Percentiles rank a stretch among this genome's conserved stretches.
These are phyloP conservation scores for Yarrowia sp. DNA, from an alignment of 805 yeast species.

Conservation along the genomic window DNA sequence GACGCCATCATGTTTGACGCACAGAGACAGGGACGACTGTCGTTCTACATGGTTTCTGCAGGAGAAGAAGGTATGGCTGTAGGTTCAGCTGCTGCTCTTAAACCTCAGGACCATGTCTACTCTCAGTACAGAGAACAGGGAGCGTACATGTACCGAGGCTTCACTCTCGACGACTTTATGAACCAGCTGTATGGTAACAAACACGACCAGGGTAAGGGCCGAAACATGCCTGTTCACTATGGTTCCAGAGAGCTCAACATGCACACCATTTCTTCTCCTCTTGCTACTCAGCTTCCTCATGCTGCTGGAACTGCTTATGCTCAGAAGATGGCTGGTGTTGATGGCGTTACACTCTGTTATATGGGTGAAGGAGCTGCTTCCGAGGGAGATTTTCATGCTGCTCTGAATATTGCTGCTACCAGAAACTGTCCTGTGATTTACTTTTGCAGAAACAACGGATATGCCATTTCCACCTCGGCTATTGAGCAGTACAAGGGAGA, in stretches of 20 bases:
- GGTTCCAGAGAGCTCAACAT: slow-evolving; percentile 35
- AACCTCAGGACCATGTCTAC: slow-evolving; percentile 36
- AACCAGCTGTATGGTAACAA: slow-evolving; percentile 38
- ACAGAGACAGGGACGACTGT: slow-evolving; percentile 40
- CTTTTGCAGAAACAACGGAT: slow-evolving; percentile 41
- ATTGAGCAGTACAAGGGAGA: slow-evolving; percentile 41
- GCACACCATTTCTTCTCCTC: slow-evolving; percentile 40
- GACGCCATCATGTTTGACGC: slow-evolving; percentile 41
- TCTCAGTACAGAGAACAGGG: slow-evolving; percentile 41
- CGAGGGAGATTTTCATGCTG: slow-evolving; percentile 42
- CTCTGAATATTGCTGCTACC: slow-evolving; percentile 41
- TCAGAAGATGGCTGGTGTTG: slow-evolving; percentile 36
- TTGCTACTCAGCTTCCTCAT: slow-evolving; percentile 41
- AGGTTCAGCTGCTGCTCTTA: slow-evolving; percentile 39
- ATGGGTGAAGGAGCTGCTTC: slow-evolving; percentile 43
- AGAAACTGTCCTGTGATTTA: slow-evolving; percentile 39
- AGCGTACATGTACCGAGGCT: slow-evolving; percentile 37
- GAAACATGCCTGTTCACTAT: slow-evolving; percentile 41
- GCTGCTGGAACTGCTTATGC: slow-evolving; percentile 43
- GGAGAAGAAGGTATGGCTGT: slow-evolving; percentile 42
- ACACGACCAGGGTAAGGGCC: slow-evolving; percentile 37
- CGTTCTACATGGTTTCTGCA: slow-evolving; percentile 41
- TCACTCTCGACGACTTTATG: slow-evolving; percentile 38
- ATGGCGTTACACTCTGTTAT: slow-evolving; percentile 36
- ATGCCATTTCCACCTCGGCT: slow-evolving; percentile 40